phyloP scores from a whole-genome alignment of 805 yeast genomes.

The Starmerella sirachaensis region DNA sequence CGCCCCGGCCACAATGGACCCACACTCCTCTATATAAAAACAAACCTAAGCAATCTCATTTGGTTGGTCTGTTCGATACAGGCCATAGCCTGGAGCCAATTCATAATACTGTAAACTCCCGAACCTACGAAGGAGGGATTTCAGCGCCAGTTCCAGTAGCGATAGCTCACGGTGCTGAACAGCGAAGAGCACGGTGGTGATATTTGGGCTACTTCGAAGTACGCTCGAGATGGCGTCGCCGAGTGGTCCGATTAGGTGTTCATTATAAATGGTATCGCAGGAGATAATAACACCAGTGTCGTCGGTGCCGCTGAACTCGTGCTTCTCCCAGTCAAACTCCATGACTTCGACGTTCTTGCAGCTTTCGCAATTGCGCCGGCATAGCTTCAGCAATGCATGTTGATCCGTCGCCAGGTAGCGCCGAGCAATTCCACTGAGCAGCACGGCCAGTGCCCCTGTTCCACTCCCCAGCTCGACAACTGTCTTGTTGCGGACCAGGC shows the following conservation, averaged over 20 bases:
- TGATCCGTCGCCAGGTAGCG: constrained; percentile 21
- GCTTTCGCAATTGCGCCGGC: constrained; percentile 8
- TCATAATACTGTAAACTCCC: neutral
- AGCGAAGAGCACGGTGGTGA: constrained; percentile 5
- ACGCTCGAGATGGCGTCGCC: constrained; percentile 16
- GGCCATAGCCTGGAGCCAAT: no score
- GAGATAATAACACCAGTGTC: constrained; percentile 15
- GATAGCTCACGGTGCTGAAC: constrained; percentile 16
- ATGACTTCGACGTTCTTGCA: constrained; percentile 8
- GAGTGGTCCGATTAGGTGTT: constrained; percentile 16
- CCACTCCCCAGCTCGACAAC: constrained; percentile 23
- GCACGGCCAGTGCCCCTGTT: constrained; percentile 20
- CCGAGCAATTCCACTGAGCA: constrained; percentile 5
- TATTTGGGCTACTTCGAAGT: neutral
- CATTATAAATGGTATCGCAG: constrained; percentile 23
- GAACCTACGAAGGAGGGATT: constrained; percentile 1
- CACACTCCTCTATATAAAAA: no score
- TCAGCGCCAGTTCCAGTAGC: constrained; percentile 9
- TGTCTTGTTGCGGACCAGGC: neutral
- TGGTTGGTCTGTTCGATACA: no score
- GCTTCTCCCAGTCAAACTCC: constrained; percentile 22
- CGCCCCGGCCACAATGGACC: no score
- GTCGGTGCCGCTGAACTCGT: constrained; percentile 10
- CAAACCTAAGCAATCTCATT: no score
- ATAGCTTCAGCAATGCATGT: constrained; percentile 19